Evolutionary conservation across 345 rosid genomes (phyloP).

Genomic region (Clausena lansium): DNA sequence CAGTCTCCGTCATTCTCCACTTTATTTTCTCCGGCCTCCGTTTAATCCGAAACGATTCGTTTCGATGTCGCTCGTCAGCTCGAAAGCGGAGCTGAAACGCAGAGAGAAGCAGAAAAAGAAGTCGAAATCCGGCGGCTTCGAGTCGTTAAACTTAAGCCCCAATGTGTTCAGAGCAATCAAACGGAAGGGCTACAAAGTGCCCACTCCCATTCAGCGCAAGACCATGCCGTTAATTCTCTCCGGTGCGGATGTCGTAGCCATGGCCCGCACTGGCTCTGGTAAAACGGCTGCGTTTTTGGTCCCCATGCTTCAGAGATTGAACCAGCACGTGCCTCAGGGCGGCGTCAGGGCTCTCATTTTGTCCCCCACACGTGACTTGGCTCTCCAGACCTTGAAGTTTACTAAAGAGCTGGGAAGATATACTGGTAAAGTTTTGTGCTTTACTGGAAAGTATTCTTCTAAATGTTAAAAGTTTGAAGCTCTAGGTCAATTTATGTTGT

Average conservation of each 20-base stretch:
- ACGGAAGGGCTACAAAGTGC: slow-evolving; percentile 87
- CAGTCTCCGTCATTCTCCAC: neutral
- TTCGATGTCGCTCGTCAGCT: slow-evolving; percentile 46
- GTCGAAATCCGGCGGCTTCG: slow-evolving; percentile 94
- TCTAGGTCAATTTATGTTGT: neutral
- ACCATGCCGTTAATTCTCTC: slow-evolving; percentile 95
- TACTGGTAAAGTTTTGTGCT: slow-evolving; percentile 50
- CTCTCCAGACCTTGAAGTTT: slow-evolving; percentile 92
- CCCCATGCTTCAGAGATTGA: slow-evolving; percentile 88
- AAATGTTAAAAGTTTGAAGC: neutral
- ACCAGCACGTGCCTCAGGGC: slow-evolving; percentile 76
- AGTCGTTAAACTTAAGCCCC: slow-evolving; percentile 72
- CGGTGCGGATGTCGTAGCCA: slow-evolving; percentile 93
- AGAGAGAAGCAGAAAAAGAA: slow-evolving; percentile 69
- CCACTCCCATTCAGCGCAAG: slow-evolving; percentile 94
- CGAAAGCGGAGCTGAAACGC: slow-evolving; percentile 73
- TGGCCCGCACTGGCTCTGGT: slow-evolving; percentile 99
- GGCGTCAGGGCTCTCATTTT: slow-evolving; percentile 83
- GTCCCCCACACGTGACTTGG: slow-evolving; percentile 94
- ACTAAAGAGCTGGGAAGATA: slow-evolving; percentile 82
- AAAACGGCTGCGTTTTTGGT: slow-evolving; percentile 92
- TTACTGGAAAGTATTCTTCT: neutral
- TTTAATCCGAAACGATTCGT: neutral
- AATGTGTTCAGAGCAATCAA: slow-evolving; percentile 75
- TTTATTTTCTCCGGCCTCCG: neutral